Evolutionary conservation across 768 basidiomycete species (phyloP).

Genomic region (Sutorius australiensis): DNA sequence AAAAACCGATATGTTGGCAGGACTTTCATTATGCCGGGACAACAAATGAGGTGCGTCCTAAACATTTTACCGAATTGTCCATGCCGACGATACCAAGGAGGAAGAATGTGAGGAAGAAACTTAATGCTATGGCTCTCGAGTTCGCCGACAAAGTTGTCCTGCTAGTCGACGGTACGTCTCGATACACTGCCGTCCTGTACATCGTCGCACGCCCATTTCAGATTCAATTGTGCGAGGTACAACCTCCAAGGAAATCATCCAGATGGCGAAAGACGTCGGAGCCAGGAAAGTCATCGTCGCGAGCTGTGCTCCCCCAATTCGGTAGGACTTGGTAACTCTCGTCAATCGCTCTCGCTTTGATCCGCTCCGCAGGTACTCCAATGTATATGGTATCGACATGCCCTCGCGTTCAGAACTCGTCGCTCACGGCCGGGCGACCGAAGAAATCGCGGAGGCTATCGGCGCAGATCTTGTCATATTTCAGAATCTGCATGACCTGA

Average conservation of each 20-base stretch:
- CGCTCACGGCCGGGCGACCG: conserved; percentile 69
- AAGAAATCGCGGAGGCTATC: conserved; percentile 73
- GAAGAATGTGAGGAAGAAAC: conserved; percentile 91
- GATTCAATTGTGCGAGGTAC: conserved; percentile 99
- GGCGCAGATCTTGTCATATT: conserved; percentile 96
- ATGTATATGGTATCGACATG: conserved; percentile 99
- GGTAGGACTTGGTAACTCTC: conserved; percentile 40
- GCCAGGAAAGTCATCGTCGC: conserved; percentile 95
- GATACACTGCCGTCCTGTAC: neutral
- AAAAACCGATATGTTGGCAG: conserved; percentile 98
- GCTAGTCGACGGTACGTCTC: conserved; percentile 81
- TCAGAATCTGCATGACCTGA: conserved; percentile 87
- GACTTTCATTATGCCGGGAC: conserved; percentile 99
- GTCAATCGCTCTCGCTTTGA: conserved; percentile 1
- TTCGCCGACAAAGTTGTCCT: conserved; percentile 90
- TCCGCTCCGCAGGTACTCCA: conserved; percentile 57
- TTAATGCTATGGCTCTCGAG: conserved; percentile 98
- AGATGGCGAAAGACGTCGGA: conserved; percentile 99
- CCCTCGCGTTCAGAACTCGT: conserved; percentile 93
- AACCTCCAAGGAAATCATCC: conserved; percentile 96
- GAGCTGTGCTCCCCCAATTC: conserved; percentile 95
- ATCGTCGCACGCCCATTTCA: conserved; percentile 27
- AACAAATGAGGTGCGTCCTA: conserved; percentile 72
- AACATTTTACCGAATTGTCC: neutral
- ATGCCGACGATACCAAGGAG: conserved; percentile 43